Conservation (phyloP, 208 protist species). For the Crithidia bombi region DNA sequence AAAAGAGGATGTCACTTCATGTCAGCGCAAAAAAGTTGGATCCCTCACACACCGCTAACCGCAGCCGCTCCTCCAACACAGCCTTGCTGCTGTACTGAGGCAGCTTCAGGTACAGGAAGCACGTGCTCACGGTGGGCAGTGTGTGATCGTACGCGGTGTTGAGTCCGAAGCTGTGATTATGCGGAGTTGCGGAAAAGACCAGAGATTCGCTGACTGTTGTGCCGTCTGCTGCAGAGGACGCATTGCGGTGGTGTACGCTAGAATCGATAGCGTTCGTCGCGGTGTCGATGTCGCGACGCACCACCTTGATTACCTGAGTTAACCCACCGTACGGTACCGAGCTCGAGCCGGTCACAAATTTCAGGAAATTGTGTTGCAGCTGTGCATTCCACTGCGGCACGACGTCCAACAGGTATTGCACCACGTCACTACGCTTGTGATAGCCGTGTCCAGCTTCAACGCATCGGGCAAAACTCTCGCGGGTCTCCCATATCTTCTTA, state of each 20-base stretch:
- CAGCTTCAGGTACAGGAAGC: conserved; percentile 95
- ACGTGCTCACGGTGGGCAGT: conserved; percentile 97
- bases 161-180: conserved; percentile 13
- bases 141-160: conserved; percentile 18
- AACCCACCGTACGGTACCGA: conserved; percentile 63
- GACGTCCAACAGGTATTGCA: conserved; percentile 62
- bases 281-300: conserved; percentile 56
- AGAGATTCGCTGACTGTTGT: conserved; percentile 10
- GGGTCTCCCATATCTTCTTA: conserved; percentile 56
- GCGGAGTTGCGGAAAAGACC: neutral
- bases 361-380: conserved; percentile 77
- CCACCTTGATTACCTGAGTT: conserved; percentile 72
- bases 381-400: conserved; percentile 54
- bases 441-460: conserved; percentile 75
- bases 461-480: conserved; percentile 45
- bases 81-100: conserved; percentile 90
- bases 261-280: conserved; percentile 3
- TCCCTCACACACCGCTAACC: conserved; percentile 71
- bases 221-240: conserved; percentile 3
- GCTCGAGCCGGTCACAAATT: conserved; percentile 82
- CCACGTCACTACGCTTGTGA: conserved; percentile 47
- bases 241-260: neutral
- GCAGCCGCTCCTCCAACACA: conserved; percentile 68
- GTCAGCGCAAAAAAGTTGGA: conserved; percentile 76
- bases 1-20: no score